Percentiles rank a stretch among this genome's conserved stretches.
phyloP scores from a whole-genome alignment of 371 early-diverging fungal species.

The Mucor racemosus region DNA sequence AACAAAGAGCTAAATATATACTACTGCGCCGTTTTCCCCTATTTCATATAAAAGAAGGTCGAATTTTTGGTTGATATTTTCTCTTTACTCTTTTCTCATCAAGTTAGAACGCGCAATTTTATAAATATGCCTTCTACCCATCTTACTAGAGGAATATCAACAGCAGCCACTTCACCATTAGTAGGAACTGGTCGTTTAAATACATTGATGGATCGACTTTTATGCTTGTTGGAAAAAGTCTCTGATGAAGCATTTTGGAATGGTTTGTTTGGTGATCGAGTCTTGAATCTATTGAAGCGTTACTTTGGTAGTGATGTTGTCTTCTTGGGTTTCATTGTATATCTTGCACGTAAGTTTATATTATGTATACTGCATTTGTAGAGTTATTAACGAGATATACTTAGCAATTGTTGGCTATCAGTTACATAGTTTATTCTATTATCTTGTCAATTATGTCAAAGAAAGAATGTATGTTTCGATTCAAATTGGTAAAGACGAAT shows the following conservation, averaged over 20 bases:
- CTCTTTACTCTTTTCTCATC: no score
- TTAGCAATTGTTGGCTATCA: conserved; percentile 28
- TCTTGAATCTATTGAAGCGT: conserved; percentile 26
- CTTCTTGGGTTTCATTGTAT: conserved; percentile 35
- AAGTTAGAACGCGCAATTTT: neutral
- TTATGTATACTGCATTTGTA: no score
- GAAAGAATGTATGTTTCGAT: conserved; percentile 32
- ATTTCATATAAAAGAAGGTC: no score
- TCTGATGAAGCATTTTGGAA: conserved; percentile 39
- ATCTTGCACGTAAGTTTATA: conserved; percentile 10
- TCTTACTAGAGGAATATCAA: neutral
- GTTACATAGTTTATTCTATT: conserved; percentile 8
- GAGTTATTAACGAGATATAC: neutral
- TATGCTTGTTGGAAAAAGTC: conserved; percentile 24
- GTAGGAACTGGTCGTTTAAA: neutral
- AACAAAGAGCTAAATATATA: no score
- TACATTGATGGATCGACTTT: conserved; percentile 5
- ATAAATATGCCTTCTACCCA: conserved; percentile 2
- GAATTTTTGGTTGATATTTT: no score
- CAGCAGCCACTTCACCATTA: neutral
- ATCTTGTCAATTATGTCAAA: neutral
- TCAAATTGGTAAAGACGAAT: conserved; percentile 20
- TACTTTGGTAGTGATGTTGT: conserved; percentile 40
- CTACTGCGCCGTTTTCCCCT: no score
- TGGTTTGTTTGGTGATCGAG: conserved; percentile 28